A percentile compares a stretch with the other conserved stretches of the same genome.
Evolutionary conservation across 768 basidiomycete species (phyloP).

Genomic region (Vararia minispora): DNA sequence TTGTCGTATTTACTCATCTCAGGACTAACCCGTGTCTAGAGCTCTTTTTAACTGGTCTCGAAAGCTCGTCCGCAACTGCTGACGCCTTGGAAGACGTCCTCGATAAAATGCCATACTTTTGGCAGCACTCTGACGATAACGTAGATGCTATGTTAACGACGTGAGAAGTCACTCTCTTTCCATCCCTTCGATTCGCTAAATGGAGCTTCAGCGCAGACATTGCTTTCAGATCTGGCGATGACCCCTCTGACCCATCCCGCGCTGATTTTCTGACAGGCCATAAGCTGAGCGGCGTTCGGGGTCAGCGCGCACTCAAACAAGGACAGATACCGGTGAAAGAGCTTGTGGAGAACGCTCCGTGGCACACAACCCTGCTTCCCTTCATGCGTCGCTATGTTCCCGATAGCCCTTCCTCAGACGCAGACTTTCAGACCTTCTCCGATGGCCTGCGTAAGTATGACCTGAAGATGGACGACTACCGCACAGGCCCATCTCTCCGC

Average conservation of each 20-base stretch:
- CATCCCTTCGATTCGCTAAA: neutral
- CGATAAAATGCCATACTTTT: conserved; percentile 43
- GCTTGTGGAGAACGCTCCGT: conserved; percentile 32
- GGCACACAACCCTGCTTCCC: conserved; percentile 40
- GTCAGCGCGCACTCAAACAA: conserved; percentile 39
- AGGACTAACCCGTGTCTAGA: conserved; percentile 9
- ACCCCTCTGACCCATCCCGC: conserved; percentile 30
- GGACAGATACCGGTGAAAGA: conserved; percentile 32
- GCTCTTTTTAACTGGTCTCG: conserved; percentile 10
- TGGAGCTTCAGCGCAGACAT: conserved; percentile 44
- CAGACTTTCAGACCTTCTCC: conserved; percentile 24
- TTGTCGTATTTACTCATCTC: neutral
- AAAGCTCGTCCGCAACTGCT: conserved; percentile 21
- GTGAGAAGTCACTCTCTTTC: conserved; percentile 25
- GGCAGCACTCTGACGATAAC: conserved; percentile 38
- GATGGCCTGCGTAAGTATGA: conserved; percentile 34
- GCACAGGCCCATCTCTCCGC: conserved; percentile 28
- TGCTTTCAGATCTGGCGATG: conserved; percentile 40
- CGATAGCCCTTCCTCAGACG: conserved; percentile 23
- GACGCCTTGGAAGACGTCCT: conserved; percentile 36
- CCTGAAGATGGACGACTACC: conserved; percentile 26
- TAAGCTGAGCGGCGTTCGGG: conserved; percentile 38
- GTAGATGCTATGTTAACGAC: conserved; percentile 48
- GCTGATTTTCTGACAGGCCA: conserved; percentile 50
- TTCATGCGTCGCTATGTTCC: conserved; percentile 33